Evolutionary conservation across 768 basidiomycete genomes (phyloP), one percentile per base, ranked within the genome.

Genomic region (Trametes villosa): DNA sequence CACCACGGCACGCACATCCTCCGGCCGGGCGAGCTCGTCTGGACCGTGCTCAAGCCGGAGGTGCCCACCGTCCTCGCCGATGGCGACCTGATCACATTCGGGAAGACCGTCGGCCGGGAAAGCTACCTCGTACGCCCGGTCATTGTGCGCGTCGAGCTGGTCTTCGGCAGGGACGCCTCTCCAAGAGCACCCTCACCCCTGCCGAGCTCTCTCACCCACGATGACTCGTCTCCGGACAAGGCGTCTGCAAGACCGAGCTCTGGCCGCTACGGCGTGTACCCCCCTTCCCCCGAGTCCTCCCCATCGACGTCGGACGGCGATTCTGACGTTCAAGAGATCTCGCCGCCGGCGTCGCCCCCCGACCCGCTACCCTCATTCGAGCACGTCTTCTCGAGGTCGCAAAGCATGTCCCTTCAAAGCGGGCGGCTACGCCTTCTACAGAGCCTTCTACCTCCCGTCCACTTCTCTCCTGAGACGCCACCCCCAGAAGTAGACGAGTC

Each of bases 1-100:
- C 90, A 91, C 65, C 91, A 93, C 70, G 91, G 91, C 2, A 92
- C 90, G 0, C 83, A 89, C 64, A 70, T 92, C 53, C 77, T 81
- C 61, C 83, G 82, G 64, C 72, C 77, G 36, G 81, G 79, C 31
- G 86, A 89, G 49, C 61, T 74, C 1, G 65, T 77, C 11, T 77
- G 84, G 1, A 83, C 70, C 67, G 76, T 70, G 60, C 75, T 92
- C 22, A 74, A 76, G 45, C 77, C 87, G 15, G 85, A 88, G 65
- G 76, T 79, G 8, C 82, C 87, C 29, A 81, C 79, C 31, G 68
- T 78, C 38, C 83, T 93, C 47, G 68, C 77, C 41, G 84, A 91
- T 67, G 89, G 88, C 60, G 91, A 92, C 68, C 71, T 83, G 31
- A 66, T 93, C 59, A 92, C 89, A 2, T 90, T 93, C 67, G 91